Evolutionary conservation across 2,329 filamentous ascomycete species (phyloP).

Genomic region (Ophiostoma piceae): DNA sequence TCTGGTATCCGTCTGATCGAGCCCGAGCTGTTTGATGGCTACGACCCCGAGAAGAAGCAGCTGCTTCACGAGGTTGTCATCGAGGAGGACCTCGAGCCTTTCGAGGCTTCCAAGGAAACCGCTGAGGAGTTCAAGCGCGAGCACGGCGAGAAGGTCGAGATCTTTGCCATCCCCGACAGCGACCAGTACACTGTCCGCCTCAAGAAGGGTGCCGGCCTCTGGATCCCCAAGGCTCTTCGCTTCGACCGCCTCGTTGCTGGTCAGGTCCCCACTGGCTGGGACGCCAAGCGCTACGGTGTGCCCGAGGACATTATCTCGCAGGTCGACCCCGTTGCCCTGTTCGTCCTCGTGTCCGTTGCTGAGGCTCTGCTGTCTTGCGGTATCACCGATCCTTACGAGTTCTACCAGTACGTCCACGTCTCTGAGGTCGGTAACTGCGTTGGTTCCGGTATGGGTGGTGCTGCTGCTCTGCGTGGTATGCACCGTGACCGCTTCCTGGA

Average conservation of each 20-base stretch:
- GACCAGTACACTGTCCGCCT: conserved; percentile 92
- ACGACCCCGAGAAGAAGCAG: conserved; percentile 98
- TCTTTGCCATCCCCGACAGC: conserved; percentile 89
- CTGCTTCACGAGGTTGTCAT: conserved; percentile 96
- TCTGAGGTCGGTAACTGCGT: conserved; percentile 98
- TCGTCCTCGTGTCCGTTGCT: conserved; percentile 86
- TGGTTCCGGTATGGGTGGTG: conserved; percentile 96
- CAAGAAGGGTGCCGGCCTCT: conserved; percentile 89
- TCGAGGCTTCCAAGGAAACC: conserved; percentile 94
- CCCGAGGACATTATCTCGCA: conserved; percentile 97
- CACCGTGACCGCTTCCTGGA: conserved; percentile 97
- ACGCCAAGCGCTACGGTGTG: conserved; percentile 91
- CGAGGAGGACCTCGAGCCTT: conserved; percentile 92
- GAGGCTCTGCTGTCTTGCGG: conserved; percentile 87
- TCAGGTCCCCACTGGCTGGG: conserved; percentile 95
- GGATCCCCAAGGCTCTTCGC: conserved; percentile 93
- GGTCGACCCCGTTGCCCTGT: conserved; percentile 93
- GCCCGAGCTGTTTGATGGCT: conserved; percentile 92
- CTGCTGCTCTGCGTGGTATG: conserved; percentile 88
- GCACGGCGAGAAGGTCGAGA: conserved; percentile 95
- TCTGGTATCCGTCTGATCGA: conserved; percentile 96
- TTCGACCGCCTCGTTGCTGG: conserved; percentile 97
- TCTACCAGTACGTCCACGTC: conserved; percentile 98
- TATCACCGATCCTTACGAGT: conserved; percentile 98
- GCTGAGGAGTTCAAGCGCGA: conserved; percentile 96